phyloP scores from a whole-genome alignment of 2,329 filamentous ascomycete species.

The Raffaelea albimanens region DNA sequence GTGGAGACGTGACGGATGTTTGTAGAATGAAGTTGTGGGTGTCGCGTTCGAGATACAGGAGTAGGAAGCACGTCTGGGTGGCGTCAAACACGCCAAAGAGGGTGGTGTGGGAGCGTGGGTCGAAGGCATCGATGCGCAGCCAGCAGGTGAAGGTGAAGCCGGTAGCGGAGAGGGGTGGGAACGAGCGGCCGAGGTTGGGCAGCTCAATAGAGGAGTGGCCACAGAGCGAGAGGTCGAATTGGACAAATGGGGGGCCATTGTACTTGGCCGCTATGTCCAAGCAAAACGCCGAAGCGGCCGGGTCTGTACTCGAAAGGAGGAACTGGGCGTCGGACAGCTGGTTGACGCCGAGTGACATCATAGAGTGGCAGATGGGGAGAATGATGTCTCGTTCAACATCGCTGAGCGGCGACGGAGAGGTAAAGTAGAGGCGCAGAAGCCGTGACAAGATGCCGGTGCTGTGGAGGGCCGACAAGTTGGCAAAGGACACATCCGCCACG shows the following conservation, averaged over 20 bases:
- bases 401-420: slow-evolving; percentile 37
- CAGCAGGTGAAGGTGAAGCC: slow-evolving; percentile 89
- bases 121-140: slow-evolving; percentile 82
- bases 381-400: slow-evolving; percentile 49
- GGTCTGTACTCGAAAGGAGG: slow-evolving; percentile 46
- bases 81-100: slow-evolving; percentile 92
- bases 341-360: slow-evolving; percentile 69
- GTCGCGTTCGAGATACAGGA: slow-evolving; percentile 89
- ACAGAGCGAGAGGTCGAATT: slow-evolving; percentile 83
- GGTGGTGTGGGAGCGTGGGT: slow-evolving; percentile 78
- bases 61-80: slow-evolving; percentile 84
- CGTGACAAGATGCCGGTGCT: slow-evolving; percentile 60
- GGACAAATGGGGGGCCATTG: slow-evolving; percentile 72
- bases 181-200: slow-evolving; percentile 71
- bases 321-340: slow-evolving; percentile 75
- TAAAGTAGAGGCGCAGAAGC: slow-evolving; percentile 54
- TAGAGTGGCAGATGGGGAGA: slow-evolving; percentile 55
- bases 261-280: slow-evolving; percentile 66
- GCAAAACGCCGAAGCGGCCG: slow-evolving; percentile 56
- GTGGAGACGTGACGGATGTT: slow-evolving; percentile 77
- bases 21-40: slow-evolving; percentile 92
- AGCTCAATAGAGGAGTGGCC: slow-evolving; percentile 89
- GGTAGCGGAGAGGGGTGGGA: slow-evolving; percentile 68
- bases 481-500: slow-evolving; percentile 51
- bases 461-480: slow-evolving; percentile 64